Conservation (phyloP, 2,329 filamentous ascomycete genomes). For the Chaetomium sp. region DNA sequence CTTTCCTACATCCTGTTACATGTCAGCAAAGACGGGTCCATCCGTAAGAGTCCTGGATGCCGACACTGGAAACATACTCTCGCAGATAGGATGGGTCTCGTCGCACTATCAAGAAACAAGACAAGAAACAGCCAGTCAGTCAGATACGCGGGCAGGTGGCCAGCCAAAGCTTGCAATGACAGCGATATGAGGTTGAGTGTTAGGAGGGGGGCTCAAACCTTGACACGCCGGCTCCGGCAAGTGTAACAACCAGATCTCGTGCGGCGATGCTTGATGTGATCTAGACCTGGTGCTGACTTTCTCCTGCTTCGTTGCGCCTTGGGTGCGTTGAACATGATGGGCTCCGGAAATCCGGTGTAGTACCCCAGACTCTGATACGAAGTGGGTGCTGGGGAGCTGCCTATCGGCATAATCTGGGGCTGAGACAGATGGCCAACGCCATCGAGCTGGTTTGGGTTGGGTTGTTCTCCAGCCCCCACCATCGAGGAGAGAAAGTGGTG, state of each 20-base stretch:
- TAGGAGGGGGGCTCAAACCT: slow-evolving; percentile 39
- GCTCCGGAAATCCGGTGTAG: slow-evolving; percentile 45
- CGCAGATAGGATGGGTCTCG: slow-evolving; percentile 79
- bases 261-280: slow-evolving; percentile 85
- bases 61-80: slow-evolving; percentile 42
- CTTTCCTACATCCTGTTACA: slow-evolving; percentile 74
- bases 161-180: too few species aligned
- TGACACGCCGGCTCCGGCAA: slow-evolving; percentile 82
- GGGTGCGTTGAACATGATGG: slow-evolving; percentile 41
- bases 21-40: slow-evolving; percentile 22
- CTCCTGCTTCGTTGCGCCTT: slow-evolving; percentile 45
- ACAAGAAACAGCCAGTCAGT: slow-evolving; percentile 10
- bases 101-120: slow-evolving; percentile 60
- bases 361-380: slow-evolving; percentile 44
- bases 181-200: too few species aligned
- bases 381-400: slow-evolving; percentile 32
- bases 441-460: slow-evolving; percentile 35
- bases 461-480: slow-evolving; percentile 37
- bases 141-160: background rate
- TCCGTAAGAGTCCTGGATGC: background rate
- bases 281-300: slow-evolving; percentile 46
- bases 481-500: slow-evolving; percentile 49
- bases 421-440: slow-evolving; percentile 33
- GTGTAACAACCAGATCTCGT: slow-evolving; percentile 92
- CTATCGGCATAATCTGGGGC: slow-evolving; percentile 27